Evolutionary conservation across 1,139 yeast species (phyloP).

Genomic region (Candida sp.): DNA sequence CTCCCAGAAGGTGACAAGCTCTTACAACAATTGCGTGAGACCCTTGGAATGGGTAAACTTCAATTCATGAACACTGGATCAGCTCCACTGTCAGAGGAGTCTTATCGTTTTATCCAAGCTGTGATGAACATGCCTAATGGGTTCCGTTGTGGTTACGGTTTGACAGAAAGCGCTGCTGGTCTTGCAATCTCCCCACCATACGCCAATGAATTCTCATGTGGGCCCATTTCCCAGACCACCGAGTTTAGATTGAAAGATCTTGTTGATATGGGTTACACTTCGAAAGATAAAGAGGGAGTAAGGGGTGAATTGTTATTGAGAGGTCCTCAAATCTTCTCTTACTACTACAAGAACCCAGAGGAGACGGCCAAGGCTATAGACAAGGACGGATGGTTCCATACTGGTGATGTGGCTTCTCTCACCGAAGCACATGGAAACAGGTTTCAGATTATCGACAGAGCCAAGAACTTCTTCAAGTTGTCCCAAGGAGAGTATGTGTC

Average conservation of each 20-base stretch:
- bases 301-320: conserved; percentile 45
- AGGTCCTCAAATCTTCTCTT: conserved; percentile 40
- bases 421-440: conserved; percentile 22
- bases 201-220: conserved; percentile 45
- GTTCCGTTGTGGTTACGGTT: conserved; percentile 47
- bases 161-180: conserved; percentile 52
- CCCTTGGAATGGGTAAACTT: conserved; percentile 40
- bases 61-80: conserved; percentile 35
- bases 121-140: conserved; percentile 33
- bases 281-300: conserved; percentile 36
- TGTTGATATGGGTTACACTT: conserved; percentile 41
- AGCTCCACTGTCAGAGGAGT: conserved; percentile 47
- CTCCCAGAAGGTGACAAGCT: conserved; percentile 37
- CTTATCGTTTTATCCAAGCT: conserved; percentile 44
- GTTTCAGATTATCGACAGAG: conserved; percentile 42
- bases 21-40: conserved; percentile 27
- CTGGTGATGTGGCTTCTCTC: conserved; percentile 44
- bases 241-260: conserved; percentile 41
- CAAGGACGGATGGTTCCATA: conserved; percentile 53
- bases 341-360: conserved; percentile 41
- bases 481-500: conserved; percentile 50
- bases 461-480: conserved; percentile 47
- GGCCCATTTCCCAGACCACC: conserved; percentile 34
- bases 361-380: conserved; percentile 51
- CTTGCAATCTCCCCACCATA: conserved; percentile 27